Evolutionary conservation across 129 eudicot species (phyloP), one percentile per base, ranked within the genome.

Genomic region (Helianthus annuus): DNA sequence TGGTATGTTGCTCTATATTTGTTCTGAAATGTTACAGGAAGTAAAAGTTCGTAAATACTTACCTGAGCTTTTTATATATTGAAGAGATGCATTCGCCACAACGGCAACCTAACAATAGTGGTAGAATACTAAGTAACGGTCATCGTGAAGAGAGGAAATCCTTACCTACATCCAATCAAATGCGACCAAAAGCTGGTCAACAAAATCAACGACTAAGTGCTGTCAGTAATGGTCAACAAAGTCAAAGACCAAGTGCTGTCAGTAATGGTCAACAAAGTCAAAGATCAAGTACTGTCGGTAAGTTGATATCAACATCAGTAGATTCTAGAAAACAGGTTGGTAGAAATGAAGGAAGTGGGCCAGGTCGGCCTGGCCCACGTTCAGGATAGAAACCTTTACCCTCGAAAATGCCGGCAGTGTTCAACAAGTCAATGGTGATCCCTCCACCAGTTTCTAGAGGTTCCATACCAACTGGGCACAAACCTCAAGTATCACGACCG

Each of bases 281-380:
- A 69, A 93, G 75, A 74, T 56, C 69, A 16, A 72, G 81, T 64
- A 78, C 82, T 32, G 46, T 74, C 13, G 66, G 81, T 78, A 86
- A 68, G 73, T 79, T 76, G 59, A 44, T 22, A 59, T 39, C 36
- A 49, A 22, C 72, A 16, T 75, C 92, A 44, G 19, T 68, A 61
- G 91, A 86, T 59, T 57, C 82, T n/a, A 75, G 88, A 67, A 85
- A 71, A 76, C 88, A 87, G 72, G 69, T 68, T 22, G 85, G 82
- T 64, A 83, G 75, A 73, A 85, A 69, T 74, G 88, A 70, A 58
- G 95, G 89, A 36, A 87, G 82, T 83, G 91, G 96, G 66, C 85
- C 85, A n/a, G 89, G 87, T 22, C 92, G 89, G 88, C 93, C 36
- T 4, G 36, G 36, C 36, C 36, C 36, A 32, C 36, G 92, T 52